Percentiles rank a stretch among this genome's conserved stretches.
These are phyloP conservation scores for Bolboschoenoplectus hybrid DNA, from an alignment of 202 grass and related monocot species.

Conservation along the genomic window DNA sequence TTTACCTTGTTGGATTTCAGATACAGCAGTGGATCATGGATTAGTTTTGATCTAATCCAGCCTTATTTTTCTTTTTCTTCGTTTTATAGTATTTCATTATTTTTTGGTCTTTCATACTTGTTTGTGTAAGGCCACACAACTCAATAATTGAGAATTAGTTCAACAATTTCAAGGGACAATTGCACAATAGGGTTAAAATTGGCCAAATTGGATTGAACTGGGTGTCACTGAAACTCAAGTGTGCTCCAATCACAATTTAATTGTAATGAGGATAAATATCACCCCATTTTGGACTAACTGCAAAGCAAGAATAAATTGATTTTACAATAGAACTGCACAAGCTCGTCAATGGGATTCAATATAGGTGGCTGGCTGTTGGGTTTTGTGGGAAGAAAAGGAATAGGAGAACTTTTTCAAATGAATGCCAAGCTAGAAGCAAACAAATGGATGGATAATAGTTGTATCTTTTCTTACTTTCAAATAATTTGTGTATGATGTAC, in stretches of 20 bases:
- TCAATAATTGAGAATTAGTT: constrained; percentile 1
- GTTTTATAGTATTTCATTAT: neutral
- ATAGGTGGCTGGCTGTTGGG: neutral
- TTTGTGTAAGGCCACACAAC: neutral
- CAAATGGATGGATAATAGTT: constrained; percentile 10
- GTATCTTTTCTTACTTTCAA: neutral
- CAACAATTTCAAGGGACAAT: neutral
- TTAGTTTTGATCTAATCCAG: constrained; percentile 4
- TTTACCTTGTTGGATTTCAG: constrained; percentile 1
- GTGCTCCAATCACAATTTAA: neutral
- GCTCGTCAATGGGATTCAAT: neutral
- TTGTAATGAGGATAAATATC: neutral
- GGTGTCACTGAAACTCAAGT: neutral
- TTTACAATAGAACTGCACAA: neutral
- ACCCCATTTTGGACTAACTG: constrained; percentile 14
- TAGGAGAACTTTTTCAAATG: neutral
- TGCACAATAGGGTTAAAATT: neutral
- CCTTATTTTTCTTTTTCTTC: neutral
- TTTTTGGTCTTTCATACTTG: neutral
- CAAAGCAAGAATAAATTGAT: neutral
- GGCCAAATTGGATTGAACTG: neutral
- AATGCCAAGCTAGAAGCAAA: neutral
- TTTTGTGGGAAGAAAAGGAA: neutral
- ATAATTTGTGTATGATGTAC: neutral
- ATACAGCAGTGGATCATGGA: neutral